These are phyloP conservation scores for Trypanosoma rangeli DNA, from an alignment of 208 protist species.

Conservation along the genomic window DNA sequence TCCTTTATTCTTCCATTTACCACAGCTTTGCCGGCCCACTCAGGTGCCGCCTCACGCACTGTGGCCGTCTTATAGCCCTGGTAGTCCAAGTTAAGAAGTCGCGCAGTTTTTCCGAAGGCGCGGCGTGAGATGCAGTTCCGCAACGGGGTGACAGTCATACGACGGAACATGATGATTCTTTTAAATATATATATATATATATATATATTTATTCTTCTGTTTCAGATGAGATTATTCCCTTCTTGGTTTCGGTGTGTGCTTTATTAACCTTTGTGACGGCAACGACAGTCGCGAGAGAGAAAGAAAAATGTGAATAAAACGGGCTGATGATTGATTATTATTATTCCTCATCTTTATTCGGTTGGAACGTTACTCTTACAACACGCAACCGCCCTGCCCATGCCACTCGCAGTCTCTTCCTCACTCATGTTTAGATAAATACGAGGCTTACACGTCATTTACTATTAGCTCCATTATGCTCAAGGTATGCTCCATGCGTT, in stretches of 20 bases:
- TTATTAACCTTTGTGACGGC: background rate
- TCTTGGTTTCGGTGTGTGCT: background rate
- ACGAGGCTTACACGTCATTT: slow-evolving; percentile 37
- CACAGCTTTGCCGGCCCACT: slow-evolving; percentile 93
- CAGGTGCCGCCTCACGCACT: slow-evolving; percentile 87
- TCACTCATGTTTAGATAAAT: slow-evolving; percentile 1
- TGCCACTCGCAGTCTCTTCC: background rate
- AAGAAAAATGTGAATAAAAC: slow-evolving; percentile 15
- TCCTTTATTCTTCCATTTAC: slow-evolving; percentile 94
- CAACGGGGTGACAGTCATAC: slow-evolving; percentile 38
- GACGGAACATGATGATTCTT: slow-evolving; percentile 53
- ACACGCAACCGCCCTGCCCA: background rate
- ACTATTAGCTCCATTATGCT: slow-evolving; percentile 87
- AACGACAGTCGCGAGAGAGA: background rate
- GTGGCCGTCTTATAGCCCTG: slow-evolving; percentile 77
- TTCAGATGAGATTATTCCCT: no score
- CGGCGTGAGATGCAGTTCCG: slow-evolving; percentile 30
- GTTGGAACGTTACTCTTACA: background rate
- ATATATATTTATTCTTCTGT: slow-evolving; percentile 22
- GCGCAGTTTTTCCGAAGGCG: slow-evolving; percentile 45
- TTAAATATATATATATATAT: slow-evolving; percentile 9
- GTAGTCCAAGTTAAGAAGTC: slow-evolving; percentile 79
- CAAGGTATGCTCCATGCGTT: slow-evolving; percentile 62
- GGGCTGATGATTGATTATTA: background rate
- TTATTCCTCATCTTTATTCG: background rate